A percentile compares a stretch with the other conserved stretches of the same genome.
Evolutionary conservation across 306 rosid genomes (phyloP).

Genomic region (Castanopsis chinensis): DNA sequence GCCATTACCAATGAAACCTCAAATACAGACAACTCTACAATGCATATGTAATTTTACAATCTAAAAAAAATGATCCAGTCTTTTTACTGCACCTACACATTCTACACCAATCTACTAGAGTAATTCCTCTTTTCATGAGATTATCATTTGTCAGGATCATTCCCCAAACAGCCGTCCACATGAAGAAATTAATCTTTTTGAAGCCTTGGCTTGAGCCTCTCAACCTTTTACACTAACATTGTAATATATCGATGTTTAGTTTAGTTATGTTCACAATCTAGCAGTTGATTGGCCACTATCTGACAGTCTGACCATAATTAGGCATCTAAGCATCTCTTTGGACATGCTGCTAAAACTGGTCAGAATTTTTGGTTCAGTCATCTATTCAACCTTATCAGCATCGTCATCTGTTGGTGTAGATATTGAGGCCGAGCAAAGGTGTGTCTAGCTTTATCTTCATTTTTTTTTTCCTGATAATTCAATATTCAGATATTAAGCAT

Average conservation of each 20-base stretch:
- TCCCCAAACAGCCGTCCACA: too few relatives aligned
- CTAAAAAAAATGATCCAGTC: too few relatives aligned
- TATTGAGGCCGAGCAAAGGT: constrained; percentile 98
- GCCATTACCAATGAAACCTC: too few relatives aligned
- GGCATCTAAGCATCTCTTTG: constrained; percentile 75
- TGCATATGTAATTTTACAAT: too few relatives aligned
- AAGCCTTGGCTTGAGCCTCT: neutral
- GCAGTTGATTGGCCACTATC: constrained; percentile 12
- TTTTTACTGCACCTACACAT: too few relatives aligned
- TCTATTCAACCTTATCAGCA: constrained; percentile 78
- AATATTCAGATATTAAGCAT: constrained; percentile 4
- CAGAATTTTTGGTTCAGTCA: constrained; percentile 79
- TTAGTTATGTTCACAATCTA: neutral
- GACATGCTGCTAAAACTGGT: constrained; percentile 91
- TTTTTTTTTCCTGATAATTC: neutral
- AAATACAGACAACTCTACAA: too few relatives aligned
- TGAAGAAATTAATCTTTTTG: too few relatives aligned
- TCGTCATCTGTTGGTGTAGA: constrained; percentile 84
- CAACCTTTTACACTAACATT: neutral
- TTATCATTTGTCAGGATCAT: too few relatives aligned
- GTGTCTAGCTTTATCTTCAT: constrained; percentile 6
- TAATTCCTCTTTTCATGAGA: too few relatives aligned
- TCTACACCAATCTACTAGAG: too few relatives aligned
- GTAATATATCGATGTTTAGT: neutral
- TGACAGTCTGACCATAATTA: constrained; percentile 33